Evolutionary conservation across 2,329 filamentous ascomycete species (phyloP).

Genomic region (Graphilbum fragrans): DNA sequence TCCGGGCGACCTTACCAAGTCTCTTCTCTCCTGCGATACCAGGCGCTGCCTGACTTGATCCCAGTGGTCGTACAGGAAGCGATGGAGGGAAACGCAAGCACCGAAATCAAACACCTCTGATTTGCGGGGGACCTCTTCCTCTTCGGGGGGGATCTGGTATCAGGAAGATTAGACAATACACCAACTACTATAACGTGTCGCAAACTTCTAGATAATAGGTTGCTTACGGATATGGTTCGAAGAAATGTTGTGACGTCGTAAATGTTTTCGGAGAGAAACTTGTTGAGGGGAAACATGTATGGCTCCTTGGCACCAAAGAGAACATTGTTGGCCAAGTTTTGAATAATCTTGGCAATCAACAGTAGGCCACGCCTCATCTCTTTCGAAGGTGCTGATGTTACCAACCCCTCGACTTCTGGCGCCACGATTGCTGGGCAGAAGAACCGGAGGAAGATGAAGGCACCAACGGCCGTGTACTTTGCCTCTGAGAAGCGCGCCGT

Average conservation of each 20-base stretch:
- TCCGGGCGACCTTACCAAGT: conserved; percentile 40
- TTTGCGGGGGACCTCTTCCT: conserved; percentile 24
- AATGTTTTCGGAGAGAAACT: conserved; percentile 57
- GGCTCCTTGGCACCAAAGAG: conserved; percentile 60
- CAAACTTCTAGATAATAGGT: not conserved
- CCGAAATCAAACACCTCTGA: conserved; percentile 54
- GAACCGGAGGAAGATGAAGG: conserved; percentile 60
- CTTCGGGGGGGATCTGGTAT: conserved; percentile 33
- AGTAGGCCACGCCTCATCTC: conserved; percentile 57
- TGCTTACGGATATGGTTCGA: conserved; percentile 50
- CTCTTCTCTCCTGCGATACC: conserved; percentile 44
- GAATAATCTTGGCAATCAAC: conserved; percentile 59
- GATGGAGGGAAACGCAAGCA: conserved; percentile 56
- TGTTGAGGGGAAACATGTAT: conserved; percentile 60
- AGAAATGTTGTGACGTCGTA: conserved; percentile 55
- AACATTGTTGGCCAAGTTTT: conserved; percentile 61
- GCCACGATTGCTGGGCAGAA: conserved; percentile 63
- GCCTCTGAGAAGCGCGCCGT: conserved; percentile 53
- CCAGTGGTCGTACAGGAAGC: conserved; percentile 61
- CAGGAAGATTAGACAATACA: conserved; percentile 9
- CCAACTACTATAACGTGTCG: too few relatives aligned
- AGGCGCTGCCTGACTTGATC: conserved; percentile 56
- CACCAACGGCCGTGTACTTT: conserved; percentile 60
- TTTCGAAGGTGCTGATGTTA: conserved; percentile 47
- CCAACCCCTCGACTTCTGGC: conserved; percentile 55